Evolutionary conservation across 2,329 filamentous ascomycete genomes (phyloP).

Genomic region (Lithohypha guttulata): DNA sequence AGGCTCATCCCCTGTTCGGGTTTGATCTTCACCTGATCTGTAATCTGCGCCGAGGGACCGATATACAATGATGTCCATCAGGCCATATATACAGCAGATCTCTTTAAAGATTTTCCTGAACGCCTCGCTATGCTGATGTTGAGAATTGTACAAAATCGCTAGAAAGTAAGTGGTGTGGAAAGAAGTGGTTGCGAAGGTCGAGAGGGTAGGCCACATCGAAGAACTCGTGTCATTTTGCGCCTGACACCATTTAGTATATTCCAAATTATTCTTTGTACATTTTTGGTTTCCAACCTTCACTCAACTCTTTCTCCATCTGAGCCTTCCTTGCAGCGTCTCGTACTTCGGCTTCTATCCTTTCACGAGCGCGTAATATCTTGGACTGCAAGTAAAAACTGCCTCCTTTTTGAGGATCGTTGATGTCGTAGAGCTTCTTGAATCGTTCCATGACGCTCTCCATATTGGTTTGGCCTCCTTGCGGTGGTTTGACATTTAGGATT

Average conservation of each 20-base stretch:
- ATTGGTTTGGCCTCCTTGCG: slow-evolving; percentile 64
- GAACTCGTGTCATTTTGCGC: slow-evolving; percentile 20
- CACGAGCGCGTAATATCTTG: slow-evolving; percentile 83
- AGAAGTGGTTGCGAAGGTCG: no score
- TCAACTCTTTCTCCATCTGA: slow-evolving; percentile 64
- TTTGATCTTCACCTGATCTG: no score
- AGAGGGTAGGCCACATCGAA: no score
- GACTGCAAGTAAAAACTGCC: slow-evolving; percentile 98
- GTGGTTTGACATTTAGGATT: slow-evolving; percentile 90
- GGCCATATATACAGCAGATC: no score
- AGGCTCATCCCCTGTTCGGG: no score
- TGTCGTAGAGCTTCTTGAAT: slow-evolving; percentile 91
- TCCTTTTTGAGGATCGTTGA: slow-evolving; percentile 88
- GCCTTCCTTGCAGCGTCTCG: slow-evolving; percentile 59
- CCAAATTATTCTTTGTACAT: slow-evolving; percentile 72
- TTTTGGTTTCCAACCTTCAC: slow-evolving; percentile 89
- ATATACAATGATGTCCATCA: no score
- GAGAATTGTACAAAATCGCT: no score
- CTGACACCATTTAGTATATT: slow-evolving; percentile 16
- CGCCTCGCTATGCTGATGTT: no score
- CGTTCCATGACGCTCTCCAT: slow-evolving; percentile 69
- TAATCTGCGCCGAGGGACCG: no score
- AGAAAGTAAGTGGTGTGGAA: no score
- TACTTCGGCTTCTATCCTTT: slow-evolving; percentile 82
- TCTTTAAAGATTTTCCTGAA: no score